A percentile compares a stretch with the other conserved stretches of the same genome.
Conservation (phyloP, 306 rosid species). For the Sophora flavescens region DNA sequence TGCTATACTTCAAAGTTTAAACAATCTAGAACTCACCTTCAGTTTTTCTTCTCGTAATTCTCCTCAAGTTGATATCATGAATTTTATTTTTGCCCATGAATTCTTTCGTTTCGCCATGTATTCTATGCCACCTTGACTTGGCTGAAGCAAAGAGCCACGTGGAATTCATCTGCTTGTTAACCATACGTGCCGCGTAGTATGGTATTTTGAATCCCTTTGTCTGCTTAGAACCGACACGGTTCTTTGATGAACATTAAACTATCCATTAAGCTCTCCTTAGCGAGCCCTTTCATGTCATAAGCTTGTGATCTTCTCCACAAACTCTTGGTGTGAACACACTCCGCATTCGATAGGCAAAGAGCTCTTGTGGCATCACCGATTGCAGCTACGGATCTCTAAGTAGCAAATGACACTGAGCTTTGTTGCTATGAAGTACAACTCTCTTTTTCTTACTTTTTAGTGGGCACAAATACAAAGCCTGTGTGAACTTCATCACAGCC, state of each 20-base stretch:
- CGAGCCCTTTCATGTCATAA: slow-evolving; percentile 64
- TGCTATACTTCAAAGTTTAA: background rate
- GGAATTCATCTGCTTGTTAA: slow-evolving; percentile 65
- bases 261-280: slow-evolving; percentile 73
- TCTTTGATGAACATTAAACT: slow-evolving; percentile 59
- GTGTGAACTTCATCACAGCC: slow-evolving; percentile 63
- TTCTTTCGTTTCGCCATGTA: slow-evolving; percentile 10
- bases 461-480: slow-evolving; percentile 63
- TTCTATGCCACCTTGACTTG: slow-evolving; percentile 30
- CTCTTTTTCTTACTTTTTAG: slow-evolving; percentile 58
- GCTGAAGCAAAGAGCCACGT: slow-evolving; percentile 60
- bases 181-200: slow-evolving; percentile 60
- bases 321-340: slow-evolving; percentile 62
- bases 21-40: slow-evolving; percentile 31
- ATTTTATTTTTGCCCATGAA: slow-evolving; percentile 35
- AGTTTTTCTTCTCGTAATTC: slow-evolving; percentile 28
- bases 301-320: slow-evolving; percentile 85
- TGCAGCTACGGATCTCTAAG: slow-evolving; percentile 59
- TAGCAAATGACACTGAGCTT: slow-evolving; percentile 73
- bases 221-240: slow-evolving; percentile 35
- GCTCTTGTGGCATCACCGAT: slow-evolving; percentile 74
- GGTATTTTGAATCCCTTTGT: slow-evolving; percentile 54
- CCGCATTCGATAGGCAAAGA: slow-evolving; percentile 59
- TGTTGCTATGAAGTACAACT: slow-evolving; percentile 72
- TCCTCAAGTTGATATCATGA: slow-evolving; percentile 35